Evolutionary conservation across 768 basidiomycete species (phyloP).

Genomic region (Serendipita sp.): DNA sequence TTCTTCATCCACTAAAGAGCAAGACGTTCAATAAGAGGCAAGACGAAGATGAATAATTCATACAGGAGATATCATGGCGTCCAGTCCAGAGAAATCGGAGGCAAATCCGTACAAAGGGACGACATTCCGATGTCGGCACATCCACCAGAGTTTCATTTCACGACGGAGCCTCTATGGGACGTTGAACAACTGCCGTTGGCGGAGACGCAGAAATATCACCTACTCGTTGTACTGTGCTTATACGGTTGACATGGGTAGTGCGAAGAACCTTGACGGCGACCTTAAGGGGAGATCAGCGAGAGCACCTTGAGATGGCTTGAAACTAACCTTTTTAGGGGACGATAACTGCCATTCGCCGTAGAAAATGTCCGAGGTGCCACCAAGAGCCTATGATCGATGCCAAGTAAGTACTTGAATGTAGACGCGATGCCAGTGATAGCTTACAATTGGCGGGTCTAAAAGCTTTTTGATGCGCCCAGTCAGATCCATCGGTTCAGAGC

Average conservation of each 20-base stretch:
- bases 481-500: background rate
- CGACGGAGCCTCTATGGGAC: background rate
- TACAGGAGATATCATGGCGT: constrained; percentile 4
- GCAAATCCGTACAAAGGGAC: constrained; percentile 1
- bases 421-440: background rate
- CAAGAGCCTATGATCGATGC: background rate
- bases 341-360: background rate
- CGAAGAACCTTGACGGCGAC: constrained; percentile 1
- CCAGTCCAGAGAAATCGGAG: background rate
- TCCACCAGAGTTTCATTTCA: constrained; percentile 2
- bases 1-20: background rate
- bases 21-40: background rate
- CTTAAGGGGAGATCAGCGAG: background rate
- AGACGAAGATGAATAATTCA: background rate
- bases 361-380: constrained; percentile 5
- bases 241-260: background rate
- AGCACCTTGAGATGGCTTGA: background rate
- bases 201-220: background rate
- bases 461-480: constrained; percentile 2
- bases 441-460: constrained; percentile 3
- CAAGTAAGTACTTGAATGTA: background rate
- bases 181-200: background rate
- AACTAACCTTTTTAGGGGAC: background rate
- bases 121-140: background rate
- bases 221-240: background rate